Percentiles rank a stretch among this genome's conserved stretches.
Conservation (phyloP, 257 asterid species). For the Solanum pimpinellifolium region DNA sequence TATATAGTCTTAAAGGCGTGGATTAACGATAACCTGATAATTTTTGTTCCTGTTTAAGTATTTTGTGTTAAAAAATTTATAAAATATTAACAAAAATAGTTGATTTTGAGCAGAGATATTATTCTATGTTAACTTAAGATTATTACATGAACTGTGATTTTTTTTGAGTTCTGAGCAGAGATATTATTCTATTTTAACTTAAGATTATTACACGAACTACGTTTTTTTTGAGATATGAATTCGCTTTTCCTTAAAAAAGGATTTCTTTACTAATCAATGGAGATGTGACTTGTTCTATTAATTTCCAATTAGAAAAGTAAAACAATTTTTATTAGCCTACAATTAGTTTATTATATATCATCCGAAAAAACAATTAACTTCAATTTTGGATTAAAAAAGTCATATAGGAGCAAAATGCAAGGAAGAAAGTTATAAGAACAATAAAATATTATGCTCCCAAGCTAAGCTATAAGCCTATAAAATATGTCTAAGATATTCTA, state of each 20-base stretch:
- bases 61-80: not conserved
- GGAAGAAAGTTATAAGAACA: not conserved
- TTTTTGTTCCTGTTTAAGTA: rapidly evolving
- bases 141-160: not conserved
- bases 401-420: not conserved
- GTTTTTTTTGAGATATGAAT: not conserved
- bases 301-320: not conserved
- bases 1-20: not conserved
- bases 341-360: not conserved
- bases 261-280: not conserved
- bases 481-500: not conserved
- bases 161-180: not conserved
- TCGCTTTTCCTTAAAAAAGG: not conserved
- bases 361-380: not conserved
- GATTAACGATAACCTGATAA: not conserved
- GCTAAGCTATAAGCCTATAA: not conserved
- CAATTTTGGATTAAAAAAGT: not conserved
- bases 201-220: not conserved
- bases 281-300: not conserved
- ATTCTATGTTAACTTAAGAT: not conserved
- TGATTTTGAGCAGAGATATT: not conserved
- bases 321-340: not conserved
- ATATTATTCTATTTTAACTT: not conserved
- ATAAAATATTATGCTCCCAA: not conserved
- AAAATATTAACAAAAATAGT: not conserved